Evolutionary conservation across 2,329 filamentous ascomycete species (phyloP).

Genomic region (Cercospora nicotianae): DNA sequence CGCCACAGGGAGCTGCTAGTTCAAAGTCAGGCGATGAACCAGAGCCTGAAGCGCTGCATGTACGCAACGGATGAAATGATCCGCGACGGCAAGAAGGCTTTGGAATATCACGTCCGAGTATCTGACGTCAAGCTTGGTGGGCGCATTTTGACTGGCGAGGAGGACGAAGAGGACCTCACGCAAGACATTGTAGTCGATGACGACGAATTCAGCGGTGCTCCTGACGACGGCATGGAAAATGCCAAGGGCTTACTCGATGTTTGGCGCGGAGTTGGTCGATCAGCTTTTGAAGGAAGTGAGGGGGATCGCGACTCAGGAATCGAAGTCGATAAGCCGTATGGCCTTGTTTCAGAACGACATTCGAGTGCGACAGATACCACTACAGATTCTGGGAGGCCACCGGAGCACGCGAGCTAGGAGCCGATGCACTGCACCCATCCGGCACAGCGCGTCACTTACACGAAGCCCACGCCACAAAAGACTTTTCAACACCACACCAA

Average conservation of each 20-base stretch:
- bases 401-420: slow-evolving; percentile 18
- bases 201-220: slow-evolving; percentile 22
- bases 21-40: slow-evolving; percentile 93
- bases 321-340: slow-evolving; percentile 31
- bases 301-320: slow-evolving; percentile 39
- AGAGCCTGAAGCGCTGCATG: slow-evolving; percentile 85
- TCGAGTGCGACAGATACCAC: slow-evolving; percentile 15
- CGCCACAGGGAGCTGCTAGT: slow-evolving; percentile 86
- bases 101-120: slow-evolving; percentile 76
- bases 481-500: background rate
- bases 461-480: background rate
- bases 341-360: slow-evolving; percentile 11
- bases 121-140: slow-evolving; percentile 82
- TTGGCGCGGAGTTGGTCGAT: slow-evolving; percentile 28
- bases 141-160: slow-evolving; percentile 69
- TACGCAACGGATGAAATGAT: slow-evolving; percentile 90
- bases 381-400: slow-evolving; percentile 24
- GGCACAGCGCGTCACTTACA: background rate
- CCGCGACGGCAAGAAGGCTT: slow-evolving; percentile 79
- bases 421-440: background rate
- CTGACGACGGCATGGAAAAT: slow-evolving; percentile 25
- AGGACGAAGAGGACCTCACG: slow-evolving; percentile 28
- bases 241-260: slow-evolving; percentile 35
- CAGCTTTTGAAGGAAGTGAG: slow-evolving; percentile 29
- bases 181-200: slow-evolving; percentile 32